Conservation (phyloP, 2,329 filamentous ascomycete genomes). For the Aspergillus pseudoglaucus region DNA sequence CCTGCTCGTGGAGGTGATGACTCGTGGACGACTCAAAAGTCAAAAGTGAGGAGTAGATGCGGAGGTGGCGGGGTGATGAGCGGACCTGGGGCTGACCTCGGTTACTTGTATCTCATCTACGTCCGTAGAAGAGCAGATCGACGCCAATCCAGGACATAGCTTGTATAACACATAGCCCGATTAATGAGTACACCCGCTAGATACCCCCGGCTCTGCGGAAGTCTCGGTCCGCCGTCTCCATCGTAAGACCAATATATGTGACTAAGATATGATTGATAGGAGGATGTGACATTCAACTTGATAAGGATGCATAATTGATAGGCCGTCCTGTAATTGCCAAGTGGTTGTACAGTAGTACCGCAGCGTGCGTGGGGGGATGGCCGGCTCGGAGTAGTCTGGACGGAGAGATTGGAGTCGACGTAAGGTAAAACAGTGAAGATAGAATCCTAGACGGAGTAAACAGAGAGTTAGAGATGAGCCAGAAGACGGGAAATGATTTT, state of each 20-base stretch:
- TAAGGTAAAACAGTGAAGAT: neutral
- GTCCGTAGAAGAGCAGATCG: neutral
- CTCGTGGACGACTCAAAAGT: neutral
- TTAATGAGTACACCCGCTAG: neutral
- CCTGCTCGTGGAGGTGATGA: neutral
- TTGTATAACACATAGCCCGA: neutral
- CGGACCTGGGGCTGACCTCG: neutral
- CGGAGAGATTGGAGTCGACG: neutral
- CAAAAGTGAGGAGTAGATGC: neutral
- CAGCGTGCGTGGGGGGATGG: too few species aligned
- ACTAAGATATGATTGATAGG: too few species aligned
- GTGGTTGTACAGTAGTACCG: too few species aligned
- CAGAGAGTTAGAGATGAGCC: neutral
- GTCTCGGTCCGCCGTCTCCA: too few species aligned
- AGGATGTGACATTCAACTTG: too few species aligned
- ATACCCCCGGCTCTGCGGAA: too few species aligned
- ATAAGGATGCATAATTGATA: too few species aligned
- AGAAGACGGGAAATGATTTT: neutral
- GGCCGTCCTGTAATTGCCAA: too few species aligned
- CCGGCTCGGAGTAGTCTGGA: neutral
- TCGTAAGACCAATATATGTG: too few species aligned
- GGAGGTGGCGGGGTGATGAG: neutral
- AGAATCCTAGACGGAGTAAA: too few species aligned
- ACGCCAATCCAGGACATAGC: neutral
- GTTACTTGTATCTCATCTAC: neutral